Evolutionary conservation across 2,329 filamentous ascomycete species (phyloP).

Genomic region (Chrysoporthe deuterocubensis): DNA sequence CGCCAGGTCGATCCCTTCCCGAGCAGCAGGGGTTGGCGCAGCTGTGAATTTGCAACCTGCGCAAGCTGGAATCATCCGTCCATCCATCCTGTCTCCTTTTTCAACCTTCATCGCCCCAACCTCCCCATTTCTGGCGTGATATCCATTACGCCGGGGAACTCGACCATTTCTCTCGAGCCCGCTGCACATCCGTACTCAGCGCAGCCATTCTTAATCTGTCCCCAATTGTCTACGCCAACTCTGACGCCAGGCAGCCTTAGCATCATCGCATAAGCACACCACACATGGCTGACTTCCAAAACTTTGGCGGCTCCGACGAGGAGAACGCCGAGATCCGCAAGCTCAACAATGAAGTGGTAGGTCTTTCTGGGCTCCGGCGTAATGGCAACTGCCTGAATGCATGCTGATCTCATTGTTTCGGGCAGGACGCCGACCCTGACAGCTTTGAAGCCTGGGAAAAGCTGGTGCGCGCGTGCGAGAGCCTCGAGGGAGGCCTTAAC

Average conservation of each 20-base stretch:
- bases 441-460: conserved; percentile 96
- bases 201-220: not conserved
- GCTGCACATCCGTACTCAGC: not conserved
- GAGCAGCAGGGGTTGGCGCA: conserved; percentile 1
- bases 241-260: conserved; percentile 15
- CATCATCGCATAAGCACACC: conserved; percentile 23
- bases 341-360: conserved; percentile 76
- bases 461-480: conserved; percentile 80
- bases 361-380: conserved; percentile 38
- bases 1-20: not conserved
- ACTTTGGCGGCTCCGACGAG: conserved; percentile 75
- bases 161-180: not conserved
- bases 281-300: conserved; percentile 70
- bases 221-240: not conserved
- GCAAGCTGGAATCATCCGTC: conserved; percentile 12
- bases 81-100: not conserved
- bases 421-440: conserved; percentile 72
- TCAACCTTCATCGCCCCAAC: conserved; percentile 1
- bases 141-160: conserved; percentile 3
- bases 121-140: conserved; percentile 1
- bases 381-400: not conserved
- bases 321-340: conserved; percentile 83
- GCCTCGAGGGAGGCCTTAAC: conserved; percentile 89
- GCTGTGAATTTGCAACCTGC: conserved; percentile 19
- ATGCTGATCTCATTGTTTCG: conserved; percentile 13